Percentiles rank a stretch among this genome's conserved stretches.
phyloP scores from a whole-genome alignment of 2,329 filamentous ascomycete genomes.

The Neopestalotiopsis clavispora region DNA sequence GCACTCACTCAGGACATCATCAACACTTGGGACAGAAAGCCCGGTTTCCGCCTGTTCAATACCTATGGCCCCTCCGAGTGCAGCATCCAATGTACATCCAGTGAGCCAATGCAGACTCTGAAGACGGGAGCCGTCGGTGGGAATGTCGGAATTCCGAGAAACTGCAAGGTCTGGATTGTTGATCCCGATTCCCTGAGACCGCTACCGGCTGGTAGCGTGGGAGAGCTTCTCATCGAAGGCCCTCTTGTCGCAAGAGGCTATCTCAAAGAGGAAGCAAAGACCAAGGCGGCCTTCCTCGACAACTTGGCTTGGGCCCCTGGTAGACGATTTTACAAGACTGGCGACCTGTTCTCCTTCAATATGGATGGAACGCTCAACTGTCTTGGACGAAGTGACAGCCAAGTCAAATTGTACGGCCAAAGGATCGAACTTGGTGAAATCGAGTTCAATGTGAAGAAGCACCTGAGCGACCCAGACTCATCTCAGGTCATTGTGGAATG shows the following conservation, averaged over 20 bases:
- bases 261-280: not conserved
- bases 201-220: slow-evolving; percentile 5
- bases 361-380: slow-evolving; percentile 6
- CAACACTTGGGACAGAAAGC: not conserved
- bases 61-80: slow-evolving; percentile 7
- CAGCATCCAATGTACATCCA: slow-evolving; percentile 2
- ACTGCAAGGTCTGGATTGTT: slow-evolving; percentile 4
- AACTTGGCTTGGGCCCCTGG: slow-evolving; percentile 19
- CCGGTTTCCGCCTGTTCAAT: slow-evolving; percentile 9
- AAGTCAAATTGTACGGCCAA: slow-evolving; percentile 13
- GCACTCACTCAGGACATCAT: slow-evolving; percentile 22
- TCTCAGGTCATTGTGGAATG: slow-evolving; percentile 1
- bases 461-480: slow-evolving; percentile 5
- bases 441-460: slow-evolving; percentile 10
- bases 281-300: slow-evolving; percentile 2
- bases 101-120: not conserved
- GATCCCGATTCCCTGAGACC: not conserved
- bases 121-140: not conserved
- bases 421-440: slow-evolving; percentile 43
- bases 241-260: slow-evolving; percentile 14
- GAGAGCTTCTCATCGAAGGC: slow-evolving; percentile 15
- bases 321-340: slow-evolving; percentile 11
- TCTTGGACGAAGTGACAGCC: slow-evolving; percentile 17
- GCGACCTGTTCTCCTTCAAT: slow-evolving; percentile 10
- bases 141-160: slow-evolving; percentile 5